Conservation (phyloP, 805 yeast species). For the Metschnikowia cerradonensis region DNA sequence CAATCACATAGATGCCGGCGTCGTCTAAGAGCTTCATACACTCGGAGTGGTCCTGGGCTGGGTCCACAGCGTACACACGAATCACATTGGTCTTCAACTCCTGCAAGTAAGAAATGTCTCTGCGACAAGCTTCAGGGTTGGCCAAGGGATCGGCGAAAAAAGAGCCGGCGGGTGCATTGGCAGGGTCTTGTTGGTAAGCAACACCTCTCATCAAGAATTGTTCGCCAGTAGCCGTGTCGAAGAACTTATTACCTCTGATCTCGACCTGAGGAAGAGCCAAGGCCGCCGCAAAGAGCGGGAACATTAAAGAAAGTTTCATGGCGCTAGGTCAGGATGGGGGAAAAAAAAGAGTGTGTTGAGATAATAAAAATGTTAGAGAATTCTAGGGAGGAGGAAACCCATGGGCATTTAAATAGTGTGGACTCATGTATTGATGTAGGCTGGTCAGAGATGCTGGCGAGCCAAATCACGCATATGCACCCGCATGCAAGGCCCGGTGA, state of each 20-base stretch:
- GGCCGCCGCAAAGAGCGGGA: conserved; percentile 21
- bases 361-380: not conserved
- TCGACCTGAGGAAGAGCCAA: conserved; percentile 43
- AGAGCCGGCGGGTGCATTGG: conserved; percentile 29
- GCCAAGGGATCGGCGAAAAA: conserved; percentile 69
- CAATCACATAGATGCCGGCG: conserved; percentile 87
- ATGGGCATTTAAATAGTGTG: too few relatives aligned
- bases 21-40: conserved; percentile 67
- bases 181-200: conserved; percentile 70
- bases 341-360: not conserved
- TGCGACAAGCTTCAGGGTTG: conserved; percentile 53
- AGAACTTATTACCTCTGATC: conserved; percentile 72
- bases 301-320: conserved; percentile 25
- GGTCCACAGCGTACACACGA: conserved; percentile 72
- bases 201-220: conserved; percentile 75
- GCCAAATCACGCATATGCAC: too few relatives aligned
- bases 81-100: conserved; percentile 63
- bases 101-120: conserved; percentile 71
- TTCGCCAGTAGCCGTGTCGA: conserved; percentile 62
- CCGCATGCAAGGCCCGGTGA: too few relatives aligned
- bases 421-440: too few relatives aligned
- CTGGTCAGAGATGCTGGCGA: too few relatives aligned
- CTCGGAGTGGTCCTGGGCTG: conserved; percentile 56
- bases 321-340: not conserved
- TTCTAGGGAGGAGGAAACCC: too few relatives aligned